Base-by-base conservation (phyloP, 495 filamentous ascomycete genomes). In the Aspergillus cavernicola region DNA sequence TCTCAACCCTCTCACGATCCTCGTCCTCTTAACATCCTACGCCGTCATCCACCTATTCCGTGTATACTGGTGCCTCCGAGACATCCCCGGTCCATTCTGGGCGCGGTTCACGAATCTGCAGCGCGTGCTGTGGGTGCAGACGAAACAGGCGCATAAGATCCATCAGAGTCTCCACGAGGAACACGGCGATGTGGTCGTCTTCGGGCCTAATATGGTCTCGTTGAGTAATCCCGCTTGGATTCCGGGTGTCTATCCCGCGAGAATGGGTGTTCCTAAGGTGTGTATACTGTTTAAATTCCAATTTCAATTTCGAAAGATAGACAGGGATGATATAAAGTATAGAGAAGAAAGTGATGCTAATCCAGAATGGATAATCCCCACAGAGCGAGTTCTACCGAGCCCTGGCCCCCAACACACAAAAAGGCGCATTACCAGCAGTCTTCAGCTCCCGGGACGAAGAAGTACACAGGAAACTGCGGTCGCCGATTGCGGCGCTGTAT, bases 151-250 rank as follows among this genome's bases (percentile, higher is more conserved):
- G 4, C 49, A 52, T 19, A 13, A 42, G 18, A 24, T 35, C 13
- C 38, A 52, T 15, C 24, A n/a, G 0, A 9, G 6, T 13, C 2
- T 42, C 15, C 49, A 52, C 19, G 26, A 31, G 0, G 11, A 43
- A 9, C 43, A 52, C 22, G 49, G 49, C 37, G 38, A 42, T 1
- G 23, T 52, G 0, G 49, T 33, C 16, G 24, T 10, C 2, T n/a
- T 43, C 1, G 49, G 49, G 0, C 49, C 49, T 0, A 52, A 52
- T 13, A 52, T 43, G 24, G 49, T 52, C 38, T 42, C 37, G 0
- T 9, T 52, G 2, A 4, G 15, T 2, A 13, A 52, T 12, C 49
- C 49, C 11, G 20, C 26, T 6, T 41, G 18, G 28, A 52, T 43
- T 13, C 11, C 28, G 0, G n/a, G 7, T 1, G 3, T 47, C 4